These are phyloP conservation scores for Heliamphora exappendiculata DNA, from an alignment of 148 eudicot species.

Conservation along the genomic window DNA sequence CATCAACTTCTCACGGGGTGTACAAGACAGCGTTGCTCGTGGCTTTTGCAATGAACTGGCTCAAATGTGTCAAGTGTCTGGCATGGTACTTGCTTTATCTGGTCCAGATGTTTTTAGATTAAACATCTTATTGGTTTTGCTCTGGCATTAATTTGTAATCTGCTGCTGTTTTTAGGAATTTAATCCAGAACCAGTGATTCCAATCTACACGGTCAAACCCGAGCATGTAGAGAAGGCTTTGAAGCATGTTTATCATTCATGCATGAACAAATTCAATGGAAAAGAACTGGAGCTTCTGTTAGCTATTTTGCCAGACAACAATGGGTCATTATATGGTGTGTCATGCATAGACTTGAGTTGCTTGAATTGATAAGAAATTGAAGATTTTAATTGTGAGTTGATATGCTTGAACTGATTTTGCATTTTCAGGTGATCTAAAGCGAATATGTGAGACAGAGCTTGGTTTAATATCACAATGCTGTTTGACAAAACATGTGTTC, in stretches of 20 bases:
- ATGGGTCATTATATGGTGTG: slow-evolving; percentile 74
- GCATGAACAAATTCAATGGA: slow-evolving; percentile 43
- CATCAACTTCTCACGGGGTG: slow-evolving; percentile 66
- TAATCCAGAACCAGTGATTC: slow-evolving; percentile 65
- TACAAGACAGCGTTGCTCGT: slow-evolving; percentile 58
- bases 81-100: slow-evolving; percentile 47
- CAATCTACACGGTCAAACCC: slow-evolving; percentile 55
- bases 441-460: slow-evolving; percentile 85
- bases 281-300: slow-evolving; percentile 63
- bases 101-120: no score
- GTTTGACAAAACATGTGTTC: slow-evolving; percentile 66
- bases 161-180: slow-evolving; percentile 37
- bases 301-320: slow-evolving; percentile 73
- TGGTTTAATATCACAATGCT: slow-evolving; percentile 80
- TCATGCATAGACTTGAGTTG: not conserved
- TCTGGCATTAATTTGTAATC: slow-evolving; percentile 6
- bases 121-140: not conserved
- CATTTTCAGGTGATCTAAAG: slow-evolving; percentile 58
- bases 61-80: slow-evolving; percentile 68
- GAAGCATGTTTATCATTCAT: slow-evolving; percentile 41
- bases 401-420: not conserved
- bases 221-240: slow-evolving; percentile 77
- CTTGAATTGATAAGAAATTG: not conserved
- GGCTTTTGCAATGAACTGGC: slow-evolving; percentile 68
- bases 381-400: not conserved